These are phyloP conservation scores for Pseudogymnoascus sp. DNA, from an alignment of 2,329 filamentous ascomycete genomes.

Conservation along the genomic window DNA sequence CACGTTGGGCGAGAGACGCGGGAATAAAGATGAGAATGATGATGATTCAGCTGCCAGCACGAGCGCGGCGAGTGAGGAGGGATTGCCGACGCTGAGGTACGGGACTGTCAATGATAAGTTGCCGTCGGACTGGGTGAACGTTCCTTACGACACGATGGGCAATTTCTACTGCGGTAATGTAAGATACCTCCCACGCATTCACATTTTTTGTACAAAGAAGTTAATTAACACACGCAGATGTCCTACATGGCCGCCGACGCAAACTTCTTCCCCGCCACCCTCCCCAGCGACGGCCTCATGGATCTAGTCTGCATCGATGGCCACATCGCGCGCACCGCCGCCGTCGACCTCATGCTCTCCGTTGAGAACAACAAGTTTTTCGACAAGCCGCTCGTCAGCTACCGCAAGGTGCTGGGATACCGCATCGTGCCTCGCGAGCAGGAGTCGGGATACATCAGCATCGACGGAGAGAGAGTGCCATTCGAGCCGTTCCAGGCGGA, in stretches of 20 bases:
- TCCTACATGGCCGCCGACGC: conserved; percentile 79
- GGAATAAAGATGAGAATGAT: conserved; percentile 23
- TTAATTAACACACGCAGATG: conserved; percentile 47
- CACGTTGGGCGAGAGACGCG: conserved; percentile 22
- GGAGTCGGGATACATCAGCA: conserved; percentile 75
- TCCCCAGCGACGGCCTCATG: conserved; percentile 76
- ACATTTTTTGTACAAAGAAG: background rate
- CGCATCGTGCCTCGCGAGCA: conserved; percentile 68
- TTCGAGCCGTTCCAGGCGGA: conserved; percentile 91
- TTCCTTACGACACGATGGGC: conserved; percentile 68
- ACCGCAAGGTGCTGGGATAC: conserved; percentile 82
- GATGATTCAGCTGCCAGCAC: conserved; percentile 26
- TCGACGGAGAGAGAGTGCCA: conserved; percentile 81
- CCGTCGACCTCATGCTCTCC: conserved; percentile 60
- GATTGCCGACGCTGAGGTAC: conserved; percentile 65
- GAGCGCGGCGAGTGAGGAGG: conserved; percentile 30
- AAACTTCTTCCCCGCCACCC: conserved; percentile 78
- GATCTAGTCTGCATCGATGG: conserved; percentile 78
- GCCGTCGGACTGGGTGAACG: conserved; percentile 66
- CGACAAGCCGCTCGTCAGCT: conserved; percentile 66
- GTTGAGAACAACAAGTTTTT: conserved; percentile 71
- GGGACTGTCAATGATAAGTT: conserved; percentile 72
- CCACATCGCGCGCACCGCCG: conserved; percentile 56
- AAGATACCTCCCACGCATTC: conserved; percentile 27
- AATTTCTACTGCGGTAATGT: conserved; percentile 92